Evolutionary conservation across 2,329 filamentous ascomycete species (phyloP).

Genomic region (Pseudogymnoascus sp.): DNA sequence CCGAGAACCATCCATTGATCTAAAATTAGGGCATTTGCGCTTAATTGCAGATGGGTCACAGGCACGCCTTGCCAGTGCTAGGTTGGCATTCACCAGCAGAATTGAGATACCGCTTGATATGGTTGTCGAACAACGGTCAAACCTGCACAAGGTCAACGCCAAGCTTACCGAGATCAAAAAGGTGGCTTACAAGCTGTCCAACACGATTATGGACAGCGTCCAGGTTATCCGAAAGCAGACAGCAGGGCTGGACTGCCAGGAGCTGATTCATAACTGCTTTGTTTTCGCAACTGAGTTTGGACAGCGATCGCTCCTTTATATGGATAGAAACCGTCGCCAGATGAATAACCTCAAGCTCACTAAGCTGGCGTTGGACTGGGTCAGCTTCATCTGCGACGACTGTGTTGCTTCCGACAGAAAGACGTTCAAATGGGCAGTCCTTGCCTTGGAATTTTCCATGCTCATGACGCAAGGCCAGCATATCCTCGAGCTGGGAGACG

Average conservation of each 20-base stretch:
- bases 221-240: constrained; percentile 86
- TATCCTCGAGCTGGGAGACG: constrained; percentile 81
- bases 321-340: constrained; percentile 89
- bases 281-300: constrained; percentile 99
- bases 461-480: constrained; percentile 91
- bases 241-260: constrained; percentile 76
- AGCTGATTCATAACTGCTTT: constrained; percentile 95
- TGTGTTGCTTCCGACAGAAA: constrained; percentile 89
- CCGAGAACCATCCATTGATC: constrained; percentile 70
- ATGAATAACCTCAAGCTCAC: constrained; percentile 97
- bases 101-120: constrained; percentile 81
- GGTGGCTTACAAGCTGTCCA: constrained; percentile 91
- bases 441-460: constrained; percentile 94
- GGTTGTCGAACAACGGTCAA: constrained; percentile 85
- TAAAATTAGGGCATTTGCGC: constrained; percentile 79
- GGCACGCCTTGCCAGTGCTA: constrained; percentile 68
- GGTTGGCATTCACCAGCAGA: constrained; percentile 67
- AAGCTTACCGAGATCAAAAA: constrained; percentile 91
- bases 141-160: constrained; percentile 83
- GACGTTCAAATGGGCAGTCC: constrained; percentile 95
- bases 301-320: constrained; percentile 85
- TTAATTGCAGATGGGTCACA: constrained; percentile 85
- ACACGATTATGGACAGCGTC: constrained; percentile 98
- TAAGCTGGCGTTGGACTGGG: constrained; percentile 90
- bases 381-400: constrained; percentile 96